Evolutionary conservation across 495 filamentous ascomycete species (phyloP), one percentile per base, ranked within the genome.

Genomic region (Penicillium crystallinum): DNA sequence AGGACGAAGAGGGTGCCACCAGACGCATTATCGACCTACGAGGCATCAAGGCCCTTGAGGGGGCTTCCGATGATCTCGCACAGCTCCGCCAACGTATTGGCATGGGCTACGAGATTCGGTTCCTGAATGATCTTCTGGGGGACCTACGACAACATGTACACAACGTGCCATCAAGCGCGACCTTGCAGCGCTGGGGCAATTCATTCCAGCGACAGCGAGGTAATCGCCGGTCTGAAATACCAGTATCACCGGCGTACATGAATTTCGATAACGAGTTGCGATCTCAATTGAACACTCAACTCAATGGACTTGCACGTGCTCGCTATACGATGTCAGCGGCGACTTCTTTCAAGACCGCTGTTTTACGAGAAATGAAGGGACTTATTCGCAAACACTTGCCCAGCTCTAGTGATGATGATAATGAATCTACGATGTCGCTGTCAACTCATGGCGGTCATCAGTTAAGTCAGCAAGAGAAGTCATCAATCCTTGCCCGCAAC

Each of bases 351-450:
- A 83, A 91, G 54, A 91, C 92, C n/a, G 83, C 89, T 0, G 81
- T 92, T 12, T 70, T 95, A 43, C 83, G 88, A 17, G 93, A 97
- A 70, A 86, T 97, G 62, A 89, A 91, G 55, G 84, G 79, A 18
- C 75, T 97, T 18, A 93, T 99, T 40, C 85, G 90, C 33, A 78
- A 84, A 49, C 85, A 90, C 25, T 77, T 99, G 41, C 93, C 93
- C 4, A 93, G 88, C 57, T 93, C 90, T 30, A 91, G 81, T 60
- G 92, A 96, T 48, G 92, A 97, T 61, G 93, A 97, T 59, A 87
- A 83, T 49, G 91, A 96, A 62, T 95, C 90, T 2, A 82, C 90
- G 68, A 83, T 91, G 64, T 99, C 93, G 0, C 78, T 83, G 5
- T 93, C 91, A 22, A 96, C 95, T 0, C 77, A 88, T 61, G 81